Evolutionary conservation across 1,284 basidiomycete species (phyloP).

Genomic region (Kalmanozyma brasiliensis): DNA sequence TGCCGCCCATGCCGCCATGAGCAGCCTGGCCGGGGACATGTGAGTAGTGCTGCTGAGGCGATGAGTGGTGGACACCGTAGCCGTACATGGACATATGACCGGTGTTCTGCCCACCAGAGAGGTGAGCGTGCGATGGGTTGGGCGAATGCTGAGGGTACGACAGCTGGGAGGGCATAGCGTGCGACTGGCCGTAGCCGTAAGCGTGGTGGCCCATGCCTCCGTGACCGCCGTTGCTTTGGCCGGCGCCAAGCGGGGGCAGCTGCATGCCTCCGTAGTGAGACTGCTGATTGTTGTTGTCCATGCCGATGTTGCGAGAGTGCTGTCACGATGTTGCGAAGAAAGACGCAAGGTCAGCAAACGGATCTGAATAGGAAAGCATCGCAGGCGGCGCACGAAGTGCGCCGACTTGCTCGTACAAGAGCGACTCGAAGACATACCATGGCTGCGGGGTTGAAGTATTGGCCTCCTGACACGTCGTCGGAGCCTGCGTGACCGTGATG

Average conservation of each 20-base stretch:
- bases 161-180: slow-evolving; percentile 51
- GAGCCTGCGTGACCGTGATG: slow-evolving; percentile 39
- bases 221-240: slow-evolving; percentile 49
- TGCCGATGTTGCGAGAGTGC: slow-evolving; percentile 48
- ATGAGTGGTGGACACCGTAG: slow-evolving; percentile 47
- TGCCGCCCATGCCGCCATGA: slow-evolving; percentile 50
- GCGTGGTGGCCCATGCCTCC: slow-evolving; percentile 48
- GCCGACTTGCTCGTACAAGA: not conserved
- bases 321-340: not conserved
- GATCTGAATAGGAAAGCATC: not conserved
- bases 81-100: slow-evolving; percentile 54
- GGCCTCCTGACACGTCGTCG: slow-evolving; percentile 44
- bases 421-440: slow-evolving; percentile 32
- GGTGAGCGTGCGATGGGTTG: slow-evolving; percentile 45
- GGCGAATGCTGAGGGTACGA: slow-evolving; percentile 52
- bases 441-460: slow-evolving; percentile 53
- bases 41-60: slow-evolving; percentile 52
- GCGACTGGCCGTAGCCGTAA: slow-evolving; percentile 47
- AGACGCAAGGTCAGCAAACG: slow-evolving; percentile 2
- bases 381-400: not conserved
- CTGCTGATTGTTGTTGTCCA: slow-evolving; percentile 36
- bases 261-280: slow-evolving; percentile 55
- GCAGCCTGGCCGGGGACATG: slow-evolving; percentile 50
- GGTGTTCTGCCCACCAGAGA: slow-evolving; percentile 41
- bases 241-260: slow-evolving; percentile 48